These are phyloP conservation scores for Stereum hirsutum DNA, from an alignment of 1,284 basidiomycete genomes.

Conservation along the genomic window DNA sequence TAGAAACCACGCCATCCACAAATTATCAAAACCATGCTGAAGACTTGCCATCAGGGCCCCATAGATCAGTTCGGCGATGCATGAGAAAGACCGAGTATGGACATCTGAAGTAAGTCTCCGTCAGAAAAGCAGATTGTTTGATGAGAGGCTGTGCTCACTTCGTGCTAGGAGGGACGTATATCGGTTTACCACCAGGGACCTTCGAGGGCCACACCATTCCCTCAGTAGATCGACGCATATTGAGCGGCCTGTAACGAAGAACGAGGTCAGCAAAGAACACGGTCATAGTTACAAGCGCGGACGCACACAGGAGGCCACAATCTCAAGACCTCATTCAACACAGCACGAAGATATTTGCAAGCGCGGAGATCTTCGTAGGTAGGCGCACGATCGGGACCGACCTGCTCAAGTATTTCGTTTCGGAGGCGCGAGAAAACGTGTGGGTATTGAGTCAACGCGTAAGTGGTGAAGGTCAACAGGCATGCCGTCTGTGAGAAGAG, in stretches of 20 bases:
- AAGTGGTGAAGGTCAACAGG: conserved; percentile 26
- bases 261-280: conserved; percentile 22
- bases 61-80: background rate
- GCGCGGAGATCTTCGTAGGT: conserved; percentile 27
- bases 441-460: conserved; percentile 28
- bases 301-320: conserved; percentile 47
- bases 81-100: background rate
- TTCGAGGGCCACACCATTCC: background rate
- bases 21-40: background rate
- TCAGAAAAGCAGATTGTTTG: background rate
- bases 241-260: conserved; percentile 8
- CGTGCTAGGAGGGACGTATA: background rate
- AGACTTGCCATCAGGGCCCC: background rate
- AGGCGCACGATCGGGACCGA: conserved; percentile 22
- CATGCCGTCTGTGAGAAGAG: conserved; percentile 20
- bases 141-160: conserved; percentile 10
- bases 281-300: conserved; percentile 30
- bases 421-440: conserved; percentile 24
- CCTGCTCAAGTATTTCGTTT: conserved; percentile 23
- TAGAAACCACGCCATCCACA: background rate
- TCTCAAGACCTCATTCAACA: conserved; percentile 43
- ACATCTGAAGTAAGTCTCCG: background rate
- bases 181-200: background rate
- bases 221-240: background rate
- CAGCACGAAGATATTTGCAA: conserved; percentile 32